phyloP scores from a whole-genome alignment of 768 basidiomycete genomes.

The Leccinellum luteum region DNA sequence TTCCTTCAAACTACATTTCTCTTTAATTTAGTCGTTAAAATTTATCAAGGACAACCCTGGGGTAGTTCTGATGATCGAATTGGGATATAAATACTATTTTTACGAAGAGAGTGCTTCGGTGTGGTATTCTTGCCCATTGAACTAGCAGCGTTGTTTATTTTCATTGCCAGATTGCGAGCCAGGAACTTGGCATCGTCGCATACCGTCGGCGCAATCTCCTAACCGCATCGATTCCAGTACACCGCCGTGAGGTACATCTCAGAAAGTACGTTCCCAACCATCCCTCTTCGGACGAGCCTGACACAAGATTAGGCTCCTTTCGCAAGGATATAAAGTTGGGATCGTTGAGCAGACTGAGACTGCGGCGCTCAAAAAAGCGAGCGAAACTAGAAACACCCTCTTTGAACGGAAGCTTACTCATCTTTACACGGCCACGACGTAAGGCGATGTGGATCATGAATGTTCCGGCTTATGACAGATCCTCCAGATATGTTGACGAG shows the following conservation, averaged over 20 bases:
- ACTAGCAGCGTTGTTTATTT: conserved; percentile 5
- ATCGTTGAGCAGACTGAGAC: conserved; percentile 83
- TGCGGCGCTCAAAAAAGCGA: conserved; percentile 81
- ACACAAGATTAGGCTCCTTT: conserved; percentile 52
- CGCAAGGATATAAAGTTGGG: conserved; percentile 80
- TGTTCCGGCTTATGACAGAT: conserved; percentile 7
- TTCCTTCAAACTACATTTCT: neutral
- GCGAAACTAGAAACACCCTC: conserved; percentile 68
- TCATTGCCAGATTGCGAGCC: conserved; percentile 58
- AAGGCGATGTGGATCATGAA: conserved; percentile 25
- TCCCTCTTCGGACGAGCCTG: neutral
- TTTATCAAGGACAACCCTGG: conserved; percentile 66
- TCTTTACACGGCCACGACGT: conserved; percentile 88
- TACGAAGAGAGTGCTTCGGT: conserved; percentile 84
- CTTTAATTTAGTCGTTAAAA: conserved; percentile 32
- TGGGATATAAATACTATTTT: conserved; percentile 83
- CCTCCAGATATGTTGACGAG: conserved; percentile 74
- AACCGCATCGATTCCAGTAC: conserved; percentile 70
- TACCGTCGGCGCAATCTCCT: conserved; percentile 70
- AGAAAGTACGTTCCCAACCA: conserved; percentile 55
- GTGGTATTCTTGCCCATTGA: conserved; percentile 2
- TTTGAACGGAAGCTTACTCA: conserved; percentile 76
- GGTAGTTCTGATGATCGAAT: conserved; percentile 73
- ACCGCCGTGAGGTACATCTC: conserved; percentile 65
- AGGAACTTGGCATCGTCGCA: conserved; percentile 76